A percentile compares a stretch with the other conserved stretches of the same genome.
Evolutionary conservation across 2,329 filamentous ascomycete species (phyloP).

Genomic region (Aphanocladium album): DNA sequence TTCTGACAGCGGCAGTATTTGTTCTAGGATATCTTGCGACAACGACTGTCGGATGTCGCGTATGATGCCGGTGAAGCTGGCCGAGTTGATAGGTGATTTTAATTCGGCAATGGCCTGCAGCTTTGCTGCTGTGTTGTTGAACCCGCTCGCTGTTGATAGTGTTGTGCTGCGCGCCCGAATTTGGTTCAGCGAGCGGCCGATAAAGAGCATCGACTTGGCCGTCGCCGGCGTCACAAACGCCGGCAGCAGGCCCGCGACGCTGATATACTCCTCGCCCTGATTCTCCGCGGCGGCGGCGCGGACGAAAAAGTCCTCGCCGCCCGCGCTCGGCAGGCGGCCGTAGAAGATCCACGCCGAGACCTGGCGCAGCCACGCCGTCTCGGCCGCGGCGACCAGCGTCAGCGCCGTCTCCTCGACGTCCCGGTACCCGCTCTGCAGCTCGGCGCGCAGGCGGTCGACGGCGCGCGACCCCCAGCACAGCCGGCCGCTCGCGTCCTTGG

Average conservation of each 20-base stretch:
- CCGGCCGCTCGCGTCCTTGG: constrained; percentile 27
- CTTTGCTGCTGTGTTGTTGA: constrained; percentile 62
- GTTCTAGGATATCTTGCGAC: constrained; percentile 77
- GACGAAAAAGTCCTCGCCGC: constrained; percentile 81
- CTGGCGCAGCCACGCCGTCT: constrained; percentile 88
- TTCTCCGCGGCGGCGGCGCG: constrained; percentile 44
- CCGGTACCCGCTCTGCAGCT: constrained; percentile 80
- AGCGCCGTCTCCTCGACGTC: constrained; percentile 76
- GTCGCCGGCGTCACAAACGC: constrained; percentile 71
- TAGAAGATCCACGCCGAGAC: constrained; percentile 88
- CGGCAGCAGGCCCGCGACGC: constrained; percentile 60
- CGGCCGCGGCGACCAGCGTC: constrained; percentile 69
- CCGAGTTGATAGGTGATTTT: constrained; percentile 66
- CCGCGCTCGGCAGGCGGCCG: constrained; percentile 71
- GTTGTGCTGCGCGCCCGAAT: constrained; percentile 56
- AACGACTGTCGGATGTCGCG: constrained; percentile 73
- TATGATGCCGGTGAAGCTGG: constrained; percentile 66
- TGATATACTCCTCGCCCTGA: constrained; percentile 49
- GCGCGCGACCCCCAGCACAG: constrained; percentile 64
- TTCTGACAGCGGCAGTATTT: constrained; percentile 69
- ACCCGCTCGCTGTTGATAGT: constrained; percentile 28
- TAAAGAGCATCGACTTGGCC: constrained; percentile 80
- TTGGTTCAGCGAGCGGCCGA: constrained; percentile 84
- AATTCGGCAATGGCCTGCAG: constrained; percentile 64
- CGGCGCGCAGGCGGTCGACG: constrained; percentile 70